Evolutionary conservation across 2,329 filamentous ascomycete species (phyloP), one percentile per base, ranked within the genome.

Genomic region (Chalara sp.): DNA sequence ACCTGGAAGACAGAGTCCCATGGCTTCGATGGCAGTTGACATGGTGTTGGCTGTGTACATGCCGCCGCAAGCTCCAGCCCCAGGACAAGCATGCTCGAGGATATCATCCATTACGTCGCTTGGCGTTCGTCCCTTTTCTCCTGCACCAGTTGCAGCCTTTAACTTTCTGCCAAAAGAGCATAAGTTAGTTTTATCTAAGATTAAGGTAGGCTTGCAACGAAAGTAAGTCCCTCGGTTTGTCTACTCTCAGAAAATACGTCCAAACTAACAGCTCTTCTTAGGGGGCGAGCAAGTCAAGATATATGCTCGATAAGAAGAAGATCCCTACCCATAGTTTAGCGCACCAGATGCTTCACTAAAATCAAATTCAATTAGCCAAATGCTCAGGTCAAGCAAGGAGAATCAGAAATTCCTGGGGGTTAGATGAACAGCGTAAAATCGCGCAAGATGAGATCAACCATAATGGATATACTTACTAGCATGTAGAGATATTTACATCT

Each of bases 41-140:
- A 88, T 86, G 0, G 84, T 87, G 63, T 87, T 88, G n/a, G 84
- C 84, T 0, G 84, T 88, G 64, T 84, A 88, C 84, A 88, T 88
- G 43, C 84, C 84, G 52, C 83, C 84, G 58, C 84, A 88, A 29
- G 83, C 84, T 39, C 84, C 84, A 21, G 81, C 76, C 7, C 80
- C 80, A 1, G 84, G 84, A 65, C 84, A 88, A n/a, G 84, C 80
- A 59, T 86, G 72, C 56, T 72, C 72, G 65, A 86, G 83, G 32
- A 88, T 72, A 65, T 96, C 92, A 31, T 86, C 81, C 73, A 95
- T 80, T 50, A 95, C 88, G 60, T 95, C 87, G 52, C 83, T 80
- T 47, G 86, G 80, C 1, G 76, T 85, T 55, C 86, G 84, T 46
- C 83, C 81, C 3, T 78, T 78, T 51, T 83, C 71, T 11, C 77